A percentile compares a stretch with the other conserved stretches of the same genome.
Conservation (phyloP, 495 filamentous ascomycete genomes). For the Apiosordaria backusii region DNA sequence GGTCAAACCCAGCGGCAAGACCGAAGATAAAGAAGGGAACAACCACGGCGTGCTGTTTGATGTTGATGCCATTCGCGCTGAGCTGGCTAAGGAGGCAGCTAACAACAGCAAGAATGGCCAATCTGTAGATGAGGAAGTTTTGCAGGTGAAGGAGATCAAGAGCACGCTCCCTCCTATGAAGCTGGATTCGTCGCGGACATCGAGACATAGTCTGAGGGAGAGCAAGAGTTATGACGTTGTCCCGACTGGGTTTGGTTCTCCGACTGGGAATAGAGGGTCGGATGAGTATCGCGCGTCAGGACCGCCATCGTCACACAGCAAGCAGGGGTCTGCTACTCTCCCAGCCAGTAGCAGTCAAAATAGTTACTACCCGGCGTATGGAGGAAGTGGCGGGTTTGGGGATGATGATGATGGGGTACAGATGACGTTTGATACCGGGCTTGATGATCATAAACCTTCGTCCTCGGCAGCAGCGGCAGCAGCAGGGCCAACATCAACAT, state of each 20-base stretch:
- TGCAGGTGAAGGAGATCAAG: slow-evolving; percentile 77
- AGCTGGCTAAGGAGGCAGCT: slow-evolving; percentile 66
- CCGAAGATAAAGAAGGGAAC: slow-evolving; percentile 43
- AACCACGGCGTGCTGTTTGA: slow-evolving; percentile 79
- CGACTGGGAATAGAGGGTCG: not conserved
- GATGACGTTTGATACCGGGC: slow-evolving; percentile 72
- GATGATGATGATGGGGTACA: slow-evolving; percentile 45
- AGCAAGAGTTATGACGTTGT: slow-evolving; percentile 45
- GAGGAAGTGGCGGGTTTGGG: slow-evolving; percentile 15
- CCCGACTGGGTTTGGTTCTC: slow-evolving; percentile 2
- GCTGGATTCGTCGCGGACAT: slow-evolving; percentile 51
- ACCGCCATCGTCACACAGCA: not conserved
- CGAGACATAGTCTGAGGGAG: slow-evolving; percentile 44
- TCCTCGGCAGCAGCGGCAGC: slow-evolving; percentile 11
- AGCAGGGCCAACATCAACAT: slow-evolving; percentile 35
- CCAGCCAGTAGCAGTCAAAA: slow-evolving; percentile 13
- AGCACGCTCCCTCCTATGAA: slow-evolving; percentile 89
- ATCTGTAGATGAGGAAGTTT: slow-evolving; percentile 35
- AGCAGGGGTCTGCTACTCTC: slow-evolving; percentile 26
- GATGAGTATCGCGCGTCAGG: not conserved
- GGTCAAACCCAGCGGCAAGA: slow-evolving; percentile 28
- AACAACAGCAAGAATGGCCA: slow-evolving; percentile 14
- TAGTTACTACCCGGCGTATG: slow-evolving; percentile 11
- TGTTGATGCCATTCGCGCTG: slow-evolving; percentile 86
- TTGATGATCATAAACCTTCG: slow-evolving; percentile 38